phyloP scores from a whole-genome alignment of 2,329 filamentous ascomycete genomes.

The Scytalidium sp. region DNA sequence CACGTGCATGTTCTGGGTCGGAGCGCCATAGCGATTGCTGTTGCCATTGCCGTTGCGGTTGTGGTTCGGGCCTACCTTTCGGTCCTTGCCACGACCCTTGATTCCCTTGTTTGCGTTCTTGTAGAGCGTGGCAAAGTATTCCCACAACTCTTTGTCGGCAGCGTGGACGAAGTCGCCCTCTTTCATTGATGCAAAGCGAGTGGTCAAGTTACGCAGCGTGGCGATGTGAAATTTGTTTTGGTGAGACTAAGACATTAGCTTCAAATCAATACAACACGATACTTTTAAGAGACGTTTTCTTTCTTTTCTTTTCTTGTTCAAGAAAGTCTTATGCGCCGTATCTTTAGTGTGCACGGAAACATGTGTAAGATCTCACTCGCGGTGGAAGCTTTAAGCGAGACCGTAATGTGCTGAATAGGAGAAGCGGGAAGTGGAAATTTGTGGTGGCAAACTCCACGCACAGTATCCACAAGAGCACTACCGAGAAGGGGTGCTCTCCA shows the following conservation, averaged over 20 bases:
- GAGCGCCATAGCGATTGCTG: not conserved
- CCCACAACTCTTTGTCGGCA: conserved; percentile 71
- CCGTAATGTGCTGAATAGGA: not conserved
- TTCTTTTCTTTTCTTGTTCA: conserved; percentile 2
- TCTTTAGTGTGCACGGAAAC: not conserved
- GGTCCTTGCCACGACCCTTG: conserved; percentile 88
- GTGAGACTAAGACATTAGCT: conserved; percentile 59
- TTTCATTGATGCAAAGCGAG: conserved; percentile 63
- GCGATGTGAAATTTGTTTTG: conserved; percentile 89
- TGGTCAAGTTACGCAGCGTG: conserved; percentile 67
- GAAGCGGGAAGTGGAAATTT: not conserved
- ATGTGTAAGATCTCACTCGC: not conserved
- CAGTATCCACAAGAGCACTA: not conserved
- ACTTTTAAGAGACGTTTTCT: not conserved
- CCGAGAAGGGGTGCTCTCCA: not conserved
- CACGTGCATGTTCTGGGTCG: not conserved
- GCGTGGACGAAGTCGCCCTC: conserved; percentile 63
- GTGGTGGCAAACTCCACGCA: conserved; percentile 4
- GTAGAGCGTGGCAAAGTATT: conserved; percentile 85
- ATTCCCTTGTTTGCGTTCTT: conserved; percentile 99
- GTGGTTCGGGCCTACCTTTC: conserved; percentile 49
- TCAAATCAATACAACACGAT: not conserved
- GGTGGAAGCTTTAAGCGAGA: conserved; percentile 7
- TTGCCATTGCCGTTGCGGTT: not conserved
- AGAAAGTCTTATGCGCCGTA: not conserved